phyloP scores from a whole-genome alignment of 306 rosid genomes.

The Prunus kanzakura region DNA sequence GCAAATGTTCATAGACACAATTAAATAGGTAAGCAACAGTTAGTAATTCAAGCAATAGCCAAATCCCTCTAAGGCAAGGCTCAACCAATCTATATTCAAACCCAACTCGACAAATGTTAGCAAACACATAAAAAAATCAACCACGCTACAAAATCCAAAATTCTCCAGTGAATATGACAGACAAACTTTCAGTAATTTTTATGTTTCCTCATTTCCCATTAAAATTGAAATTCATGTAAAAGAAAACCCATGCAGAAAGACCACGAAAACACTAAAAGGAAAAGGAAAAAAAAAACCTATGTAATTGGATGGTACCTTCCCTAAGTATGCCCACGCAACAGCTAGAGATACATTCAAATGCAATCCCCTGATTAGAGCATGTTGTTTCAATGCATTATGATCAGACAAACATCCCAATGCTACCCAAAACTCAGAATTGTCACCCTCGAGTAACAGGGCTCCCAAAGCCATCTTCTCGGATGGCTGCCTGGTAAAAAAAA shows the following conservation, averaged over 20 bases:
- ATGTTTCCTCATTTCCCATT: not conserved
- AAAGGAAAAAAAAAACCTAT: slow-evolving; percentile 8
- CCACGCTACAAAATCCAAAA: not conserved
- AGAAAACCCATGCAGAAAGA: not conserved
- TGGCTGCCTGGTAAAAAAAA: slow-evolving; percentile 53
- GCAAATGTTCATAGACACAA: not conserved
- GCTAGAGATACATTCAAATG: slow-evolving; percentile 83
- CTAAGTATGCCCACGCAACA: slow-evolving; percentile 88
- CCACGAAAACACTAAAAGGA: not conserved
- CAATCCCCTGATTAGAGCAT: slow-evolving; percentile 78
- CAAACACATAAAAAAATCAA: not conserved
- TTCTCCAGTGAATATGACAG: not conserved
- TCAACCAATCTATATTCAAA: not conserved
- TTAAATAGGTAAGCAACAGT: not conserved
- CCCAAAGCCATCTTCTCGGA: slow-evolving; percentile 86
- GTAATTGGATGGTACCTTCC: slow-evolving; percentile 59
- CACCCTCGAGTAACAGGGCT: slow-evolving; percentile 84
- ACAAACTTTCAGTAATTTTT: not conserved
- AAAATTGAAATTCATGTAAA: not conserved
- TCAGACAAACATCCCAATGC: slow-evolving; percentile 70
- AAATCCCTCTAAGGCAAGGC: not conserved
- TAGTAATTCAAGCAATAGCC: not conserved
- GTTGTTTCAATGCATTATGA: slow-evolving; percentile 71
- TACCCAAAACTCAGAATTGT: slow-evolving; percentile 88
- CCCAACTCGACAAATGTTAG: not conserved